Percentiles rank a stretch among this genome's conserved stretches.
Evolutionary conservation across 306 rosid genomes (phyloP).

Genomic region (Luffa acutangula): DNA sequence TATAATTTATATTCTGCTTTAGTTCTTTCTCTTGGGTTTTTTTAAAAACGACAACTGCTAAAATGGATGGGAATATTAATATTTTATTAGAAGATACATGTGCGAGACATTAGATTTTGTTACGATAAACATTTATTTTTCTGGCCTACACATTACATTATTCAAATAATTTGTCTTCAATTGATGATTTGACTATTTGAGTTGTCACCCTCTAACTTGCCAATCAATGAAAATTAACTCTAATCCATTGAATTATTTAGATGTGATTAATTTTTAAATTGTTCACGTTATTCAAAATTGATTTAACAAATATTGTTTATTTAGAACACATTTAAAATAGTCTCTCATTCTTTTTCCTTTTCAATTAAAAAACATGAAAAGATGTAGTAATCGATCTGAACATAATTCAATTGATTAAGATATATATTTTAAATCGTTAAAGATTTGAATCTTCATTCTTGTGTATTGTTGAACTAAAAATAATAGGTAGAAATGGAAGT

Average conservation of each 20-base stretch:
- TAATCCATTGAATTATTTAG: background rate
- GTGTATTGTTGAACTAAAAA: too few relatives aligned
- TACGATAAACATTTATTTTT: background rate
- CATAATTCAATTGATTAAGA: too few relatives aligned
- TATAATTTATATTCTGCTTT: too few relatives aligned
- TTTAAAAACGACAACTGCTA: background rate
- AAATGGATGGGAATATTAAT: background rate
- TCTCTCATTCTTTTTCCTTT: too few relatives aligned
- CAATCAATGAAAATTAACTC: background rate
- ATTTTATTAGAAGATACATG: background rate
- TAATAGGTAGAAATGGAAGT: too few relatives aligned
- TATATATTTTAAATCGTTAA: too few relatives aligned
- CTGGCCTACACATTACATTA: background rate
- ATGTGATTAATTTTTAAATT: background rate
- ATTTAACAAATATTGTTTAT: background rate
- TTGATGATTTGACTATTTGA: background rate
- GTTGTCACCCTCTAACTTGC: background rate
- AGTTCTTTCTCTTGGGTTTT: background rate
- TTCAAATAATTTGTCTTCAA: background rate
- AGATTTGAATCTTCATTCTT: too few relatives aligned
- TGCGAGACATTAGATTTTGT: background rate
- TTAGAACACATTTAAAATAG: too few relatives aligned
- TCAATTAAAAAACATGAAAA: too few relatives aligned
- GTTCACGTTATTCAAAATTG: background rate
- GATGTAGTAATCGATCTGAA: too few relatives aligned